A percentile compares a stretch with the other conserved stretches of the same genome.
Evolutionary conservation across 768 basidiomycete genomes (phyloP).

Genomic region (Hydnum rufescens): DNA sequence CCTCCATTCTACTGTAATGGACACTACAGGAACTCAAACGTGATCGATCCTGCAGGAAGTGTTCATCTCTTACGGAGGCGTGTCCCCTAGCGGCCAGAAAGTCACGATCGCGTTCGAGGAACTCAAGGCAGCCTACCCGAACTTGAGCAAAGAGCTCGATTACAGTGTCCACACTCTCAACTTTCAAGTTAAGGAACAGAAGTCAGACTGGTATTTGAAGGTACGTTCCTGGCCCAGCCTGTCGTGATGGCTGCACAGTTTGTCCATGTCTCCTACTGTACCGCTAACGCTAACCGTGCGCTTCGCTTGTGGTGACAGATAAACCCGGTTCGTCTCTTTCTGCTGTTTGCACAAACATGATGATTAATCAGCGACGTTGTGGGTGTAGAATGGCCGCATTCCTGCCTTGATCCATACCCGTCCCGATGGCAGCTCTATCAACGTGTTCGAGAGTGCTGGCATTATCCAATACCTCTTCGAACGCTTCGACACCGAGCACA

Average conservation of each 20-base stretch:
- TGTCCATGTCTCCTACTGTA: slow-evolving; percentile 51
- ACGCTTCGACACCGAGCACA: slow-evolving; percentile 58
- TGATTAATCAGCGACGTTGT: too few species aligned
- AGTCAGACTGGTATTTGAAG: slow-evolving; percentile 30
- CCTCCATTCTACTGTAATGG: too few species aligned
- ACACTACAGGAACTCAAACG: too few species aligned
- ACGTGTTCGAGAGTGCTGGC: slow-evolving; percentile 52
- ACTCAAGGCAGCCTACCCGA: neutral
- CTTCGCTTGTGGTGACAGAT: neutral
- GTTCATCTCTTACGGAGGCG: neutral
- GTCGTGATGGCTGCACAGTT: slow-evolving; percentile 40
- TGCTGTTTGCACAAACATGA: slow-evolving; percentile 29
- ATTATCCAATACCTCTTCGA: slow-evolving; percentile 66
- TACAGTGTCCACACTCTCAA: neutral
- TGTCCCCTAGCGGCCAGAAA: neutral
- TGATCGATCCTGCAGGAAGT: neutral
- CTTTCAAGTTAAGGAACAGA: slow-evolving; percentile 17
- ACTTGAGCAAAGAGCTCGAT: neutral
- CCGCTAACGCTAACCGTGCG: neutral
- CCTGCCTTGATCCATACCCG: slow-evolving; percentile 46
- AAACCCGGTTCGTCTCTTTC: neutral
- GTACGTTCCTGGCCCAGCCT: slow-evolving; percentile 19
- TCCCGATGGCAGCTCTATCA: slow-evolving; percentile 25
- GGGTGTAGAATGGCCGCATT: slow-evolving; percentile 46
- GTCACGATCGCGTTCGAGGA: neutral